Base-by-base conservation (phyloP, 2,329 filamentous ascomycete species). In the Fusarium heterosporum region DNA sequence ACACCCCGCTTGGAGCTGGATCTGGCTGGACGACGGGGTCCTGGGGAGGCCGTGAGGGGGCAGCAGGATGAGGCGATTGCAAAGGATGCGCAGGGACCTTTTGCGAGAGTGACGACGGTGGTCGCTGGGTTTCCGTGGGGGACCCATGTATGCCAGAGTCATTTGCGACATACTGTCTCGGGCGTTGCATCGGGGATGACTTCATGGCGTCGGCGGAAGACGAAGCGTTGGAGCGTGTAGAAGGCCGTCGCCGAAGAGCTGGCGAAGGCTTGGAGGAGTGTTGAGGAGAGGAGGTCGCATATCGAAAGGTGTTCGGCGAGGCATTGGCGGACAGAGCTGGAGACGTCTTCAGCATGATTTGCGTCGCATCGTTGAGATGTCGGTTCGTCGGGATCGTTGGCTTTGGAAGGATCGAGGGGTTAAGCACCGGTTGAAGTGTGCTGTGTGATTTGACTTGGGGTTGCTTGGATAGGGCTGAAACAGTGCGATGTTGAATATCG, bases 291-390 rank as follows among this genome's bases (percentile, higher is more conserved):
- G 66, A 57, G 46, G 71, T 75, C 62, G 74, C 72, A 73, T 76
- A 75, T 69, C 70, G 79, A 76, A 77, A 83, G 77, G 71, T 80
- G 71, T 78, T 78, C 64, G 84, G 83, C 49, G 85, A 86, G 74
- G 82, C 80, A 81, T 82, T 85, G 78, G 82, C 79, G 75, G 82
- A 75, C 73, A 83, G 78, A 69, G 83, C 78, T 63, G 84, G 84
- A 73, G 85, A 87, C 74, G 84, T 85, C 77, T 84, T 85, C 83
- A 87, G 83, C 85, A 87, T 87, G 81, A 78, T 85, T 80, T 78
- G 78, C 78, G 78, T 77, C 78, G 78, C 82, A 83, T 84, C 76
- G 78, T 84, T 76, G 30, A 63, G 66, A 51, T 56, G 48, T 70
- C 50, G 61, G 46, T 55, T 67, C 64, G 61, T 66, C 56, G 61